Conservation (phyloP, 75 land plant genomes). For the Cryptomeria japonica region DNA sequence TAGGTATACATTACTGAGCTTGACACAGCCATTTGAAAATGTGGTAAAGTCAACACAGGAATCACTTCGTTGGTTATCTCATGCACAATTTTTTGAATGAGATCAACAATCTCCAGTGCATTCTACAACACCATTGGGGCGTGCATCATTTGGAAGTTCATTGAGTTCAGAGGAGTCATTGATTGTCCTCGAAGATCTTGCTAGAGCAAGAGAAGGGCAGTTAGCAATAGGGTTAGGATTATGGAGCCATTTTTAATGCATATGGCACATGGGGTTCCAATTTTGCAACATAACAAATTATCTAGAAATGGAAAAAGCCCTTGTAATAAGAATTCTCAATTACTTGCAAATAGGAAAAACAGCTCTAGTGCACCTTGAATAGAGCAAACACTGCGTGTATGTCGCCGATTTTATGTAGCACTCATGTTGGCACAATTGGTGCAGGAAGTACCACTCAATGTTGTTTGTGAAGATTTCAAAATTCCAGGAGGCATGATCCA, state of each 20-base stretch:
- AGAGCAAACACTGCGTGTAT: conserved; percentile 74
- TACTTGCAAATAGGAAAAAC: conserved; percentile 11
- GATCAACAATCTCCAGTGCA: too few species aligned
- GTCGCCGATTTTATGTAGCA: conserved; percentile 89
- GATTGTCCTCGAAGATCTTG: too few species aligned
- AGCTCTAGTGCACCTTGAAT: conserved; percentile 29
- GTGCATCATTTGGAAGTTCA: too few species aligned
- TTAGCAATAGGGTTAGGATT: conserved; percentile 90
- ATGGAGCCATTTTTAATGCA: conserved; percentile 92
- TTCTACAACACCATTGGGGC: too few species aligned
- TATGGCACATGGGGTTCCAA: conserved; percentile 98
- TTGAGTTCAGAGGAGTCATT: too few species aligned
- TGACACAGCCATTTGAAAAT: too few species aligned
- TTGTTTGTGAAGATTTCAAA: conserved; percentile 90
- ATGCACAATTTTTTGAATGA: too few species aligned
- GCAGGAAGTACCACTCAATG: conserved; percentile 84
- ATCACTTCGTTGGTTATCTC: too few species aligned
- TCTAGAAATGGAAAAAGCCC: conserved; percentile 37
- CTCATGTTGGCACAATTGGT: conserved; percentile 81
- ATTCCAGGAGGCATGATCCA: conserved; percentile 98
- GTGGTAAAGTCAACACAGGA: too few species aligned
- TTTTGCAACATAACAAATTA: conserved; percentile 40
- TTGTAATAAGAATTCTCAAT: conserved; percentile 24
- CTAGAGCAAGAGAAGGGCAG: too few species aligned
- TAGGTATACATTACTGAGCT: too few species aligned